phyloP scores from a whole-genome alignment of 164 flowering plant genomes.

The Akebia trifoliata region DNA sequence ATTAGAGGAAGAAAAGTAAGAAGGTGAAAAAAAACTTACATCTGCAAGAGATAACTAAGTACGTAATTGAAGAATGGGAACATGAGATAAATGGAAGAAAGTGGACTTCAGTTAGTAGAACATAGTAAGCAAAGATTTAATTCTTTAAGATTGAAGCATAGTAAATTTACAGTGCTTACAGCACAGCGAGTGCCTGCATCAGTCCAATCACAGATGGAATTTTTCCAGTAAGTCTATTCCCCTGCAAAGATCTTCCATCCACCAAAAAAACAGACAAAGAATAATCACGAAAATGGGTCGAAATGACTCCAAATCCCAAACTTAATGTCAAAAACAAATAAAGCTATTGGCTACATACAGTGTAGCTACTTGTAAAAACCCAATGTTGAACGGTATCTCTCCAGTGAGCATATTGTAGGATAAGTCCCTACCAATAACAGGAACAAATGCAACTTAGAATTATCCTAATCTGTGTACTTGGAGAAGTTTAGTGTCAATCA shows the following conservation, averaged over 20 bases:
- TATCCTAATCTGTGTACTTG: neutral
- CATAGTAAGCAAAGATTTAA: neutral
- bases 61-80: too few relatives aligned
- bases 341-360: conserved; percentile 46
- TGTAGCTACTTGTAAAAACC: conserved; percentile 96
- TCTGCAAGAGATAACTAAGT: neutral
- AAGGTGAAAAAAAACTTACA: neutral
- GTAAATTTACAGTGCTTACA: conserved; percentile 50
- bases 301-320: too few relatives aligned
- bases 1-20: neutral
- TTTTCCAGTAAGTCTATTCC: conserved; percentile 66
- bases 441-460: neutral
- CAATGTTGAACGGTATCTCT: conserved; percentile 95
- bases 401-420: conserved; percentile 85
- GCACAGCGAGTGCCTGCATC: conserved; percentile 99
- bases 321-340: neutral
- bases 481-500: neutral
- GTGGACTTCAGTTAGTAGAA: neutral
- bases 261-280: neutral
- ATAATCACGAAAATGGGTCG: neutral
- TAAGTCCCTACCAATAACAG: conserved; percentile 45
- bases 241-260: conserved; percentile 71
- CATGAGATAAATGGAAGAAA: too few relatives aligned
- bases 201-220: conserved; percentile 92
- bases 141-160: neutral